Percentiles rank a stretch among this genome's conserved stretches.
phyloP scores from a whole-genome alignment of 2,329 filamentous ascomycete genomes.

The Macroventuria anomochaeta region DNA sequence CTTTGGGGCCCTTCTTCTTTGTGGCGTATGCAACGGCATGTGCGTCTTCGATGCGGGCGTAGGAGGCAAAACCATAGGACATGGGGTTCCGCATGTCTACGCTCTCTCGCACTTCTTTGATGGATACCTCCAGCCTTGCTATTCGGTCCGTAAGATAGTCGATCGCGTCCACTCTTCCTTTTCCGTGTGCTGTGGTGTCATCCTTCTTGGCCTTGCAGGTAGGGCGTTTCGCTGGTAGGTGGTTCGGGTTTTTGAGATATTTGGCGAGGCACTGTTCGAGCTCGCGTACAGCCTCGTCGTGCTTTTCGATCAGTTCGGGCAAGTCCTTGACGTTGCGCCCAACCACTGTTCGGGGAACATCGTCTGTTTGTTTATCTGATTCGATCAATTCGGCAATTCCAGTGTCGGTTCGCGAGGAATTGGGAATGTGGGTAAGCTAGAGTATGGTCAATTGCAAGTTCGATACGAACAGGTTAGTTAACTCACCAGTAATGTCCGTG shows the following conservation, averaged over 20 bases:
- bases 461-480: background rate
- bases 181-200: slow-evolving; percentile 68
- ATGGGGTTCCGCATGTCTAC: slow-evolving; percentile 90
- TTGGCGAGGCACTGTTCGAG: slow-evolving; percentile 84
- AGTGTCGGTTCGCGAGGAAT: slow-evolving; percentile 76
- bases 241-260: slow-evolving; percentile 80
- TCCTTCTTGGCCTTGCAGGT: slow-evolving; percentile 79
- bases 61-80: slow-evolving; percentile 93
- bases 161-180: slow-evolving; percentile 88
- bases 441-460: slow-evolving; percentile 3
- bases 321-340: slow-evolving; percentile 91
- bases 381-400: slow-evolving; percentile 88
- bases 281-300: slow-evolving; percentile 78
- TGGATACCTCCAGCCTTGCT: slow-evolving; percentile 77
- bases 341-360: slow-evolving; percentile 78
- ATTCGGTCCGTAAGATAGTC: slow-evolving; percentile 90
- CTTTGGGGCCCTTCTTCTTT: slow-evolving; percentile 78
- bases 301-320: slow-evolving; percentile 81
- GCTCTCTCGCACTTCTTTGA: slow-evolving; percentile 79
- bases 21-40: slow-evolving; percentile 81
- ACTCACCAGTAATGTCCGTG: slow-evolving; percentile 63
- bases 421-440: slow-evolving; percentile 82
- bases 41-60: slow-evolving; percentile 83
- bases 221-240: slow-evolving; percentile 77
- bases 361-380: slow-evolving; percentile 74